phyloP scores from a whole-genome alignment of 805 yeast species.

The Yarrowia sp. region DNA sequence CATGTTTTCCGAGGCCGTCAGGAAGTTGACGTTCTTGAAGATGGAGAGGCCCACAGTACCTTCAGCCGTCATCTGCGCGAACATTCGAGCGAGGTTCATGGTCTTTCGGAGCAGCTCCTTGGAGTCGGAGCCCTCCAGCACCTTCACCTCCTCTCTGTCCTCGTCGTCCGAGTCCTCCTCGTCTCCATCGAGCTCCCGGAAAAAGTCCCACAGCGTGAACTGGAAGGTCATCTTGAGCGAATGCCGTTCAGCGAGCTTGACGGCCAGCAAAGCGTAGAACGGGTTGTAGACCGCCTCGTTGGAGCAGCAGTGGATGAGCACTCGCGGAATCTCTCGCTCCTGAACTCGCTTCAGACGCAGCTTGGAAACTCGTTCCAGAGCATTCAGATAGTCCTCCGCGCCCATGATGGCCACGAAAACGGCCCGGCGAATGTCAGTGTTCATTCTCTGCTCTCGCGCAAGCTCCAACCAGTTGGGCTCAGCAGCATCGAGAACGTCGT shows the following conservation, averaged over 20 bases:
- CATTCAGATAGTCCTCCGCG: constrained; percentile 87
- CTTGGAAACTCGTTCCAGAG: constrained; percentile 77
- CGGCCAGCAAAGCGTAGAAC: constrained; percentile 78
- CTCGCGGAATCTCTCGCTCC: constrained; percentile 81
- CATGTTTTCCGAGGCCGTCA: constrained; percentile 61
- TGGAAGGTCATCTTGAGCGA: constrained; percentile 79
- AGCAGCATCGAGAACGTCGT: constrained; percentile 61
- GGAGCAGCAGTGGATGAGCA: constrained; percentile 79
- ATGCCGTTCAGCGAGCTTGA: constrained; percentile 72
- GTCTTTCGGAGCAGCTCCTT: constrained; percentile 49
- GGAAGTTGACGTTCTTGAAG: constrained; percentile 68
- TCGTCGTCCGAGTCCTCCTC: constrained; percentile 41
- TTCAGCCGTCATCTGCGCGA: constrained; percentile 71
- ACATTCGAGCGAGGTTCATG: constrained; percentile 75
- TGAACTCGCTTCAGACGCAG: constrained; percentile 74
- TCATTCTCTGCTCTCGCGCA: constrained; percentile 86
- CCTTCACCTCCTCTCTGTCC: constrained; percentile 39
- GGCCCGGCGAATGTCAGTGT: constrained; percentile 92
- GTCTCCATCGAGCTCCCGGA: constrained; percentile 67
- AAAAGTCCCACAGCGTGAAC: constrained; percentile 82
- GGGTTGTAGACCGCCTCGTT: constrained; percentile 86
- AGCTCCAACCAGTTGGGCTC: constrained; percentile 87
- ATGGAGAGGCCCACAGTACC: constrained; percentile 71
- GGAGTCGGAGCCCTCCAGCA: constrained; percentile 34
- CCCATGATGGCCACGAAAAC: constrained; percentile 94